Percentiles rank a stretch among this genome's conserved stretches.
These are phyloP conservation scores for Serendipita sp. DNA, from an alignment of 768 basidiomycete species.

Conservation along the genomic window DNA sequence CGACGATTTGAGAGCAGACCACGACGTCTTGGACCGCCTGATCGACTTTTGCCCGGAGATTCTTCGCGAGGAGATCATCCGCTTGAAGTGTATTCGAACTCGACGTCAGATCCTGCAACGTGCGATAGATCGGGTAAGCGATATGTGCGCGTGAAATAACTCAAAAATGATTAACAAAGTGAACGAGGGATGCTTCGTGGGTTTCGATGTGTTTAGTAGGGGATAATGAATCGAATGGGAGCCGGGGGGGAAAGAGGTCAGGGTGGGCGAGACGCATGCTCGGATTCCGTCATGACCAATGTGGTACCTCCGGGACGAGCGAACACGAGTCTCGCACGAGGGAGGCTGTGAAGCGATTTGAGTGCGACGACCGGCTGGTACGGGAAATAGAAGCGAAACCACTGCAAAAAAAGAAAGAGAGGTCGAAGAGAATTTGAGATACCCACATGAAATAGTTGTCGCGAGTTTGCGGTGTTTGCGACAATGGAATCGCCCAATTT, in stretches of 20 bases:
- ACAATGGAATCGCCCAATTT: background rate
- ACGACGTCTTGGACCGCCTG: constrained; percentile 70
- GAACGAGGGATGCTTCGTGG: no score
- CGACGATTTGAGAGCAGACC: constrained; percentile 56
- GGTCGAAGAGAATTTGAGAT: background rate
- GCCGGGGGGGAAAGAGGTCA: no score
- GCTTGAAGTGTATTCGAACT: constrained; percentile 45
- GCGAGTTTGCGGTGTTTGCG: background rate
- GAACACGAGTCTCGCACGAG: background rate
- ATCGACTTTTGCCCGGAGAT: constrained; percentile 59
- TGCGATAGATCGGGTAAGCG: background rate
- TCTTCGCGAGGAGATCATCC: constrained; percentile 48
- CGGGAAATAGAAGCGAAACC: no score
- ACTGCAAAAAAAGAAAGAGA: background rate
- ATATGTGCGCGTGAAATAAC: no score
- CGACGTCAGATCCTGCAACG: constrained; percentile 43
- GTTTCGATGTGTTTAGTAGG: no score
- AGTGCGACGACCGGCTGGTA: no score
- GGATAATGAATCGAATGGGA: no score
- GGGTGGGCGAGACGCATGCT: no score
- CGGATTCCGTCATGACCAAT: no score
- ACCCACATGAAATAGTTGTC: background rate
- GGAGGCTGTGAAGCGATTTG: no score
- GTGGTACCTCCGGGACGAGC: background rate
- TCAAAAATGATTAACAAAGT: no score